phyloP scores from a whole-genome alignment of 768 basidiomycete genomes.

The Phanerochaete carnosa region DNA sequence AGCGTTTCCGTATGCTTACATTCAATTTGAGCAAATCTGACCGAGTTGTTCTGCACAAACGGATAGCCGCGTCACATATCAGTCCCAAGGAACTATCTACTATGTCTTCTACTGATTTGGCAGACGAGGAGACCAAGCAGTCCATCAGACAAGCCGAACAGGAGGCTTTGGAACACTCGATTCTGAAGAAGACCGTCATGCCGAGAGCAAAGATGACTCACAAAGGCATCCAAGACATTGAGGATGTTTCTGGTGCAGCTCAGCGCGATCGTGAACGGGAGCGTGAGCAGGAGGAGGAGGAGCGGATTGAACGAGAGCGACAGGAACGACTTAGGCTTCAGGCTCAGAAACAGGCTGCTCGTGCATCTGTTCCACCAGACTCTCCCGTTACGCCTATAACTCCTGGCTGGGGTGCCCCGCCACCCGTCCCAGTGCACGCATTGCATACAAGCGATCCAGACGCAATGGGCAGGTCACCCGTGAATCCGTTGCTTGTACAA shows the following conservation, averaged over 20 bases:
- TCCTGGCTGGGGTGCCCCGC: slow-evolving; percentile 60
- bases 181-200: slow-evolving; percentile 64
- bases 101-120: slow-evolving; percentile 87
- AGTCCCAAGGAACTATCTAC: slow-evolving; percentile 69
- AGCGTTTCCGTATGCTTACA: slow-evolving; percentile 85
- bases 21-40: slow-evolving; percentile 87
- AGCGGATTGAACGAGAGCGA: slow-evolving; percentile 64
- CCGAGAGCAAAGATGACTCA: slow-evolving; percentile 85
- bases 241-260: slow-evolving; percentile 56
- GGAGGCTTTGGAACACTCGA: slow-evolving; percentile 82
- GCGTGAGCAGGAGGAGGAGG: slow-evolving; percentile 53
- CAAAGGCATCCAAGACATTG: slow-evolving; percentile 90
- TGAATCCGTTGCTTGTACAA: slow-evolving; percentile 33
- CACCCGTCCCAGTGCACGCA: slow-evolving; percentile 51
- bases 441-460: slow-evolving; percentile 26
- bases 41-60: slow-evolving; percentile 73
- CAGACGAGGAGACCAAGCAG: slow-evolving; percentile 82
- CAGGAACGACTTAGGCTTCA: slow-evolving; percentile 51
- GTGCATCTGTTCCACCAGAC: slow-evolving; percentile 66
- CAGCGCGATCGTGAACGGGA: slow-evolving; percentile 54
- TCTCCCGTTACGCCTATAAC: slow-evolving; percentile 47
- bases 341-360: slow-evolving; percentile 34
- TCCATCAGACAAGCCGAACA: slow-evolving; percentile 80
- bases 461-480: slow-evolving; percentile 26
- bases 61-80: slow-evolving; percentile 67